Evolutionary conservation across 2,329 filamentous ascomycete species (phyloP).

Genomic region (Hymenoscyphus fraxineus): DNA sequence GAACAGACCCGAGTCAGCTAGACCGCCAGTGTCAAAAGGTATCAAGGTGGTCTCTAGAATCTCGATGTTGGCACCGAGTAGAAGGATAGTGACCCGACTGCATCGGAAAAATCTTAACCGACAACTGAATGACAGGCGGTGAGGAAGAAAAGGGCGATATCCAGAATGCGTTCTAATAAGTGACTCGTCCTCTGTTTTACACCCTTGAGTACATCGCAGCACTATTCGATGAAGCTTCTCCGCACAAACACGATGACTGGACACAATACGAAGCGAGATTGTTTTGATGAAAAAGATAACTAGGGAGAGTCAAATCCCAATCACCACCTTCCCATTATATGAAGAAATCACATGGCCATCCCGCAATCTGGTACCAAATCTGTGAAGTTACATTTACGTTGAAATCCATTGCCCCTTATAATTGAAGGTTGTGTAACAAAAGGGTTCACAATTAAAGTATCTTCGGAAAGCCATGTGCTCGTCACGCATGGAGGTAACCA

Average conservation of each 20-base stretch:
- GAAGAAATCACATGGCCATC: background rate
- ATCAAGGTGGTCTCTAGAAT: background rate
- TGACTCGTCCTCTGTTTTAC: background rate
- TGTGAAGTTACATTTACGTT: background rate
- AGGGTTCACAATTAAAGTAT: background rate
- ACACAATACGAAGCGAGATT: background rate
- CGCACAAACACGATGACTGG: background rate
- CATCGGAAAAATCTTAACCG: background rate
- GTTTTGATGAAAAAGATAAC: background rate
- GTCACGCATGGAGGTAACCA: background rate
- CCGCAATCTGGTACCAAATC: background rate
- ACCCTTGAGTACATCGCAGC: background rate
- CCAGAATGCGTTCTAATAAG: background rate
- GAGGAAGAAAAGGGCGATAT: background rate
- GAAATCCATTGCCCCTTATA: background rate
- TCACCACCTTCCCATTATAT: background rate
- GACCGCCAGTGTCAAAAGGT: background rate
- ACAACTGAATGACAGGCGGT: background rate
- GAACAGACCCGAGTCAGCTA: background rate
- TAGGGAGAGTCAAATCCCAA: background rate
- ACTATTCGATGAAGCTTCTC: background rate
- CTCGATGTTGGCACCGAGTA: background rate
- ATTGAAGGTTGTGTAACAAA: conserved; percentile 1
- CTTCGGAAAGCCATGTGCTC: background rate
- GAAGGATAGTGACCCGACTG: background rate